Conservation (phyloP, 805 yeast genomes). For the Candida vaughaniae region DNA sequence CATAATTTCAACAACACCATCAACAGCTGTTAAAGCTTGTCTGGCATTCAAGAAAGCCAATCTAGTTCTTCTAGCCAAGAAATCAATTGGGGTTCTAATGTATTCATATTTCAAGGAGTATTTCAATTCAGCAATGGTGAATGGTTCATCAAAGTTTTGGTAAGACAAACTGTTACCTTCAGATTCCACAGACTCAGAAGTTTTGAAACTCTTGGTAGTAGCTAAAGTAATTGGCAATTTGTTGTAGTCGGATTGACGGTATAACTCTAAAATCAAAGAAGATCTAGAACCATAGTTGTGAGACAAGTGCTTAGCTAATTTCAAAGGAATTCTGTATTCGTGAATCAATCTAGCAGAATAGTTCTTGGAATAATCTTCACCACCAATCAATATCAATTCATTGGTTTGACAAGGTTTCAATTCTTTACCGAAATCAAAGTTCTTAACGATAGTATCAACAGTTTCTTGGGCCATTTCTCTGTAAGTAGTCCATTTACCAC, state of each 20-base stretch:
- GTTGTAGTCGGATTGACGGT: constrained; percentile 52
- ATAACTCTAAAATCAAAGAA: constrained; percentile 63
- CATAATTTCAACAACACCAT: constrained; percentile 84
- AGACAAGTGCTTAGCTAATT: constrained; percentile 78
- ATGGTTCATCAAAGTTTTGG: constrained; percentile 70
- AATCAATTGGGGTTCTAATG: constrained; percentile 83
- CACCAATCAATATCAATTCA: constrained; percentile 67
- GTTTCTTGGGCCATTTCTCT: constrained; percentile 98
- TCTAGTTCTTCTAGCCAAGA: constrained; percentile 90
- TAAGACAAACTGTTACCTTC: constrained; percentile 39
- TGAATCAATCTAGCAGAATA: constrained; percentile 79
- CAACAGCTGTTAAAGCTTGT: constrained; percentile 77
- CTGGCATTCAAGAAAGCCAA: constrained; percentile 87
- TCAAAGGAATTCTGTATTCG: constrained; percentile 67
- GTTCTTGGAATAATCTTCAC: constrained; percentile 72
- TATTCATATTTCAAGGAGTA: constrained; percentile 83
- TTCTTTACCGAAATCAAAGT: constrained; percentile 35
- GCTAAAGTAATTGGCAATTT: constrained; percentile 68
- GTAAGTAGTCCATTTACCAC: constrained; percentile 98
- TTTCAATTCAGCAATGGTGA: constrained; percentile 85
- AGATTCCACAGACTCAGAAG: constrained; percentile 25
- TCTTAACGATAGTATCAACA: constrained; percentile 65
- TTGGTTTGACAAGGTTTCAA: constrained; percentile 53
- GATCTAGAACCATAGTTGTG: constrained; percentile 90
- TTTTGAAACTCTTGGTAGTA: constrained; percentile 26